Base-by-base conservation (phyloP, 1,139 yeast species). In the Citeromyces siamensis region DNA sequence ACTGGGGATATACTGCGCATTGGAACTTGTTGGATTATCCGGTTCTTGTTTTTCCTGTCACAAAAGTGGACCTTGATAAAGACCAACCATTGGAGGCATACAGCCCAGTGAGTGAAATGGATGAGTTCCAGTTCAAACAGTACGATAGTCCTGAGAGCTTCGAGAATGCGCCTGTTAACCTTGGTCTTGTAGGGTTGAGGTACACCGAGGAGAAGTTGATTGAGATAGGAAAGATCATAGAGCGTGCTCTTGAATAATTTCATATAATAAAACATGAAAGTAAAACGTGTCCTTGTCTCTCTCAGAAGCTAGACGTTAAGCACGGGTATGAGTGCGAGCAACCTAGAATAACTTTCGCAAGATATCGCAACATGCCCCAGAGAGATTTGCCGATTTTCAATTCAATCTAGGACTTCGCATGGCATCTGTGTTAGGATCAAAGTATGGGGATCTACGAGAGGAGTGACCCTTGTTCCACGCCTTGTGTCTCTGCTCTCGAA, bases 1-100 rank as follows among this genome's bases (percentile, higher is more conserved):
- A 77, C 55, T 78, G 88, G 86, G 76, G 83, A 2, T 79, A 79
- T 59, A 77, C 85, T 9, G 58, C 76, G 1, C 62, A 77, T 44
- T 79, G 75, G 68, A 76, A 76, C 48, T 50, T 75, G 38, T 54
- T 75, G 43, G 85, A 76, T 48, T 65, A 69, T 45, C 80, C 83
- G 20, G 62, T 70, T 36, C 66, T 74, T 37, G 62, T 66, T 1
- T 62, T 76, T 56, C 83, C 79, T 17, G 31, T 26, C 16, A 46
- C 52, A 4, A 53, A 52, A 2, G 37, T 52, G 13, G 39, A 35
- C 12, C 45, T 48, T 34, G 35, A 35, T 6, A 33, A 35, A 19
- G 53, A 50, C 27, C 47, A 53, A 1, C 39, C 33, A 3, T n/a
- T 51, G 14, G 26, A 35, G 14, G 8, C 36, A 2, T 49, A 44